Evolutionary conservation across 441 rosid genomes (phyloP).

Genomic region (Aquilaria agallochum): DNA sequence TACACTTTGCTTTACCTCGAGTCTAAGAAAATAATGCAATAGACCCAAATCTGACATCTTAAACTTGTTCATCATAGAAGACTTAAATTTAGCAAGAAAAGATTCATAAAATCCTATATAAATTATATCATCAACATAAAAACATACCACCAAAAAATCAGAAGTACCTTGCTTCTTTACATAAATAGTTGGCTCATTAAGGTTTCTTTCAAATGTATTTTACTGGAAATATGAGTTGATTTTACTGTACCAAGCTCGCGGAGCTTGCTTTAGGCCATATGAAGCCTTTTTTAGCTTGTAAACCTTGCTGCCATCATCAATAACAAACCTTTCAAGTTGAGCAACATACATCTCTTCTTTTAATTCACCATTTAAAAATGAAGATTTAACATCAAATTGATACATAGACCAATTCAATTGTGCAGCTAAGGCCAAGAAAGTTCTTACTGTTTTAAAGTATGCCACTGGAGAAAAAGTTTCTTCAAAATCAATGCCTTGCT

Average conservation of each 20-base stretch:
- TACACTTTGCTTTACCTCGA: slow-evolving; percentile 3
- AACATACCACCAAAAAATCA: slow-evolving; percentile 7
- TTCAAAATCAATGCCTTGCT: neutral
- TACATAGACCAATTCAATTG: neutral
- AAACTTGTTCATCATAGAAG: slow-evolving; percentile 7
- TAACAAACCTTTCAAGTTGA: slow-evolving; percentile 3
- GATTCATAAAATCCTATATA: slow-evolving; percentile 8
- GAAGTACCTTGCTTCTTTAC: neutral
- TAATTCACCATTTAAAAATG: no score
- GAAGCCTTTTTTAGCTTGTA: slow-evolving; percentile 4
- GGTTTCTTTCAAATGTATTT: neutral
- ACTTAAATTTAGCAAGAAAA: neutral
- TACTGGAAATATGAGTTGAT: slow-evolving; percentile 5
- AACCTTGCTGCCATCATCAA: neutral
- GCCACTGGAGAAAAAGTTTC: slow-evolving; percentile 7
- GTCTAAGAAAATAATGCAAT: slow-evolving; percentile 4
- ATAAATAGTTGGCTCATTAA: slow-evolving; percentile 9
- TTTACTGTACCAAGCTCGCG: slow-evolving; percentile 7
- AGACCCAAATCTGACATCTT: slow-evolving; percentile 11
- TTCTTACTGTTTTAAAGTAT: neutral
- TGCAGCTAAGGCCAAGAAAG: neutral
- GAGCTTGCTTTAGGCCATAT: slow-evolving; percentile 9
- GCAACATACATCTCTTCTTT: neutral
- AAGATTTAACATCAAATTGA: slow-evolving; percentile 13
- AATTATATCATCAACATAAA: slow-evolving; percentile 14